phyloP scores from a whole-genome alignment of 2,329 filamentous ascomycete genomes.

The Neofusicoccum kwambonambiense region DNA sequence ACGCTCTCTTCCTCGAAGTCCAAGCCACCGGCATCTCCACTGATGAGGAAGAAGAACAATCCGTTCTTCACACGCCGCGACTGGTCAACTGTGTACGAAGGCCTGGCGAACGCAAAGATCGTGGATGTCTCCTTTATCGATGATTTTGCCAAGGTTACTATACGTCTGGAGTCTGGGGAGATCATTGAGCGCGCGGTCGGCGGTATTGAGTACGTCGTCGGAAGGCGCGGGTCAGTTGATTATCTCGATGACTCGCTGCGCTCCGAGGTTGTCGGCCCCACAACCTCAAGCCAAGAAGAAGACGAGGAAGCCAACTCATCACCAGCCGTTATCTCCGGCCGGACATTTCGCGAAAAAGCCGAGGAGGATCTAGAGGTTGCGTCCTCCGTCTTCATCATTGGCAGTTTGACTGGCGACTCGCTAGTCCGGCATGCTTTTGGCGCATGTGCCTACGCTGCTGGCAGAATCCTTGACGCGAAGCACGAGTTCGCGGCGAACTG shows the following conservation, averaged over 20 bases:
- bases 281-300: background rate
- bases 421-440: conserved; percentile 60
- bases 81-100: conserved; percentile 55
- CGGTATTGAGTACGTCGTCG: conserved; percentile 56
- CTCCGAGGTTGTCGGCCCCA: conserved; percentile 44
- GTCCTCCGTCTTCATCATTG: conserved; percentile 54
- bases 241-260: conserved; percentile 51
- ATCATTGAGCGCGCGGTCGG: conserved; percentile 47
- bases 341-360: conserved; percentile 54
- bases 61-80: conserved; percentile 49
- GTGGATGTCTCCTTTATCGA: conserved; percentile 31
- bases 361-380: conserved; percentile 54
- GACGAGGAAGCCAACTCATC: conserved; percentile 18
- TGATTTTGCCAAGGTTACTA: conserved; percentile 36
- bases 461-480: conserved; percentile 44
- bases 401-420: conserved; percentile 61
- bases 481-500: conserved; percentile 25
- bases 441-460: conserved; percentile 57
- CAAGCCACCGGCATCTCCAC: background rate
- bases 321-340: conserved; percentile 46
- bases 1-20: conserved; percentile 27
- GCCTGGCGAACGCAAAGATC: conserved; percentile 54
- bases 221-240: conserved; percentile 54
- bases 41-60: conserved; percentile 39
- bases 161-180: conserved; percentile 45